Conservation (phyloP, 768 basidiomycete species). For the Russula compacta region DNA sequence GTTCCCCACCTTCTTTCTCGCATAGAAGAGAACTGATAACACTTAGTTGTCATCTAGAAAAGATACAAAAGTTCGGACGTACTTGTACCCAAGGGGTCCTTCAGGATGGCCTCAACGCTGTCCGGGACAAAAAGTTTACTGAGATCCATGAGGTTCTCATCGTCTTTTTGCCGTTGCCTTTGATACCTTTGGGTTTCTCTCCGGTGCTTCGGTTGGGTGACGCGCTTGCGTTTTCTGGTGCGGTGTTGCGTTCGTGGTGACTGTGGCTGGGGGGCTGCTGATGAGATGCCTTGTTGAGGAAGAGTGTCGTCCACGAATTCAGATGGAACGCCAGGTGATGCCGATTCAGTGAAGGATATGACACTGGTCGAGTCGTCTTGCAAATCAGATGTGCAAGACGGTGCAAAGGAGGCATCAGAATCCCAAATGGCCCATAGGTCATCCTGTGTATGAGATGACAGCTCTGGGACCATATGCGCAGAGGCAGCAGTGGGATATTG, state of each 20-base stretch:
- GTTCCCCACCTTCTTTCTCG: neutral
- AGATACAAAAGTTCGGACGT: neutral
- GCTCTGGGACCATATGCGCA: neutral
- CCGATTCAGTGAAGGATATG: neutral
- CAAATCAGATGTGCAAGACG: neutral
- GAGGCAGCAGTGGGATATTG: neutral
- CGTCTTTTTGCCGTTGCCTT: neutral
- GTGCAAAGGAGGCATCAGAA: no score
- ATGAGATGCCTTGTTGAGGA: neutral
- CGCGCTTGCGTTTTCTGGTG: neutral
- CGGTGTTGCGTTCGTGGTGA: neutral
- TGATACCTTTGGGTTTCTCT: neutral
- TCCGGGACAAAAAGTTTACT: neutral
- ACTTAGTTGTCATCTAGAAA: neutral
- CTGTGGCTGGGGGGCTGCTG: neutral
- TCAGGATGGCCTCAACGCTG: neutral
- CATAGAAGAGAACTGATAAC: neutral
- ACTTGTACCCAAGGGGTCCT: conserved; percentile 1
- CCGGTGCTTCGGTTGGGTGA: neutral
- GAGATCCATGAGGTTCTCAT: neutral
- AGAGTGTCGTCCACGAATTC: no score
- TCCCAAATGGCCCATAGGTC: neutral
- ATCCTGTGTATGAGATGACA: neutral
- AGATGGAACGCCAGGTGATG: neutral
- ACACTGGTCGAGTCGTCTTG: neutral